Conservation (phyloP, 2,329 filamentous ascomycete species). For the Talaromyces rugulosus region DNA sequence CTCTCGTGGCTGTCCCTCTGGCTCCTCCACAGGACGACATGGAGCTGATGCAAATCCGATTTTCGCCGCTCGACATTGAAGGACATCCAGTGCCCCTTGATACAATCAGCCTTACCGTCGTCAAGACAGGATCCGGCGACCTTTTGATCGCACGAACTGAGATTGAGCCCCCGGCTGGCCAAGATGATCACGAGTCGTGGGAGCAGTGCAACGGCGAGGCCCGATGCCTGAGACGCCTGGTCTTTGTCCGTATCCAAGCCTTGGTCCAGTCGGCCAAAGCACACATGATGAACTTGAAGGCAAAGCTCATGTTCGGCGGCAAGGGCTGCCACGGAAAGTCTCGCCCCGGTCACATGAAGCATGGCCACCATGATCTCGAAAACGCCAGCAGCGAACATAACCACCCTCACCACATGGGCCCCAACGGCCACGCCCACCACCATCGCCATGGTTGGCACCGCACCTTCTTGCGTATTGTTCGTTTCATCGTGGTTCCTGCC, state of each 20-base stretch:
- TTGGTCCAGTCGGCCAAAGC: slow-evolving; percentile 35
- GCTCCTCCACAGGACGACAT: slow-evolving; percentile 25
- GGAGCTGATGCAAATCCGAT: slow-evolving; percentile 36
- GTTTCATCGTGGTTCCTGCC: slow-evolving; percentile 43
- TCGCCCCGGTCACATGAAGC: neutral
- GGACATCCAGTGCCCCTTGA: slow-evolving; percentile 41
- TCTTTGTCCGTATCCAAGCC: slow-evolving; percentile 36
- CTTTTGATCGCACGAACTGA: slow-evolving; percentile 34
- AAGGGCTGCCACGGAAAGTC: slow-evolving; percentile 31
- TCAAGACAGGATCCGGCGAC: slow-evolving; percentile 32
- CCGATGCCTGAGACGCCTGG: slow-evolving; percentile 34
- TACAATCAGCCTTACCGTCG: slow-evolving; percentile 37
- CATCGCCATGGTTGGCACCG: slow-evolving; percentile 34
- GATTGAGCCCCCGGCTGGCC: slow-evolving; percentile 33
- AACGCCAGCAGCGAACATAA: slow-evolving; percentile 12
- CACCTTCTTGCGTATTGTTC: slow-evolving; percentile 37
- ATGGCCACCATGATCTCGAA: neutral
- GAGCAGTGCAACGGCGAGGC: slow-evolving; percentile 39
- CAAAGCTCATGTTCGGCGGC: slow-evolving; percentile 19
- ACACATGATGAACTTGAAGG: slow-evolving; percentile 28
- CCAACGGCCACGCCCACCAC: slow-evolving; percentile 28
- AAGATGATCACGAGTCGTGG: slow-evolving; percentile 34
- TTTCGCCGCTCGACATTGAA: slow-evolving; percentile 44
- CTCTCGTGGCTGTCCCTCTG: slow-evolving; percentile 36
- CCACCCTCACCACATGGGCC: slow-evolving; percentile 16